Percentiles rank a stretch among this genome's conserved stretches.
Conservation (phyloP, 2,329 filamentous ascomycete species). For the Aspergillus ochraceoroseus region DNA sequence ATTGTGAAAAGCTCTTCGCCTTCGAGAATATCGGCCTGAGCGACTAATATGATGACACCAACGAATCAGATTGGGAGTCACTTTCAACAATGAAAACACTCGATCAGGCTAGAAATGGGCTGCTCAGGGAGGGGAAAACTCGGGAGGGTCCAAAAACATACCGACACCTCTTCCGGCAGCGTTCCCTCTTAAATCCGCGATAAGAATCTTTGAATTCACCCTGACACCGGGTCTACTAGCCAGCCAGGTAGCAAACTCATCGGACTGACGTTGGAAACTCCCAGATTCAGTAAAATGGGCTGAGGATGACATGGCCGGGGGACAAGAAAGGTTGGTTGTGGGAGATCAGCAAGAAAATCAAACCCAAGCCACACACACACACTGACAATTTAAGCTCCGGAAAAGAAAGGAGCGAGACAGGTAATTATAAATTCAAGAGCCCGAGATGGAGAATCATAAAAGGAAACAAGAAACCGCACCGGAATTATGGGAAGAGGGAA, state of each 20-base stretch:
- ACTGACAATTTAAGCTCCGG: too few species aligned
- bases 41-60: slow-evolving; percentile 51
- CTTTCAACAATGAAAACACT: slow-evolving; percentile 9
- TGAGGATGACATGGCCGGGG: slow-evolving; percentile 33
- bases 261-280: slow-evolving; percentile 46
- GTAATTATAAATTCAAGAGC: background rate
- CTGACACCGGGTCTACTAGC: slow-evolving; percentile 47
- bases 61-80: slow-evolving; percentile 22
- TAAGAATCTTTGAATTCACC: slow-evolving; percentile 54
- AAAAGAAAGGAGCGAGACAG: too few species aligned
- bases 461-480: background rate
- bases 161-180: slow-evolving; percentile 60
- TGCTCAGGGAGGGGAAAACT: slow-evolving; percentile 20
- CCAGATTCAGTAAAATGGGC: slow-evolving; percentile 34
- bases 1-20: slow-evolving; percentile 78
- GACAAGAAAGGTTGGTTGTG: slow-evolving; percentile 17
- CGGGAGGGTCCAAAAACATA: slow-evolving; percentile 42
- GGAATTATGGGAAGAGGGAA: slow-evolving; percentile 1
- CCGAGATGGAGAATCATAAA: background rate
- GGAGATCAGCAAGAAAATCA: slow-evolving; percentile 14
- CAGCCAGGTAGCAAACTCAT: slow-evolving; percentile 57
- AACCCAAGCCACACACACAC: slow-evolving; percentile 8
- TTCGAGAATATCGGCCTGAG: slow-evolving; percentile 62
- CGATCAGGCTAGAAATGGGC: slow-evolving; percentile 12
- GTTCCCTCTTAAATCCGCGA: slow-evolving; percentile 54